Conservation (phyloP, 768 basidiomycete species). For the Saitozyma sp. region DNA sequence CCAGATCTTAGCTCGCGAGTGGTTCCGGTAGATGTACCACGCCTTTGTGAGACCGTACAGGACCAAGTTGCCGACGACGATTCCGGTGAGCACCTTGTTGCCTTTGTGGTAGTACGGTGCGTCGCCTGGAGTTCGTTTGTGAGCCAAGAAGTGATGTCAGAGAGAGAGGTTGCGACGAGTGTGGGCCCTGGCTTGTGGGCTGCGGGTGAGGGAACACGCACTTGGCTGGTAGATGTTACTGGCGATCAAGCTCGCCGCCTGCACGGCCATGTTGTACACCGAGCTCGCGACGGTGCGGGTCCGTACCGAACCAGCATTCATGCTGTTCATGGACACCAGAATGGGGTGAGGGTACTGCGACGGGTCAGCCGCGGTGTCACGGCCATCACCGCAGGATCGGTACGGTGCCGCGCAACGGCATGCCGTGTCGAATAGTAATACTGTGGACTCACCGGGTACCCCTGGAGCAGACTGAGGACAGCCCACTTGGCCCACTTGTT, state of each 20-base stretch:
- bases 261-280: slow-evolving; percentile 68
- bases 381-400: slow-evolving; percentile 54
- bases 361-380: not conserved
- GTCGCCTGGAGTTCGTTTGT: slow-evolving; percentile 5
- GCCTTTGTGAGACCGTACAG: slow-evolving; percentile 60
- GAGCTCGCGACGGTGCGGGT: slow-evolving; percentile 58
- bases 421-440: too few relatives aligned
- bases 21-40: slow-evolving; percentile 62
- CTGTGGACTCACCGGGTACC: slow-evolving; percentile 55
- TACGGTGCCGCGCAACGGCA: too few relatives aligned
- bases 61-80: slow-evolving; percentile 61
- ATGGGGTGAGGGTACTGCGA: slow-evolving; percentile 32
- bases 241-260: slow-evolving; percentile 53
- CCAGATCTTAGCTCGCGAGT: slow-evolving; percentile 60
- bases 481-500: slow-evolving; percentile 29
- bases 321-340: slow-evolving; percentile 30
- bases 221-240: slow-evolving; percentile 61
- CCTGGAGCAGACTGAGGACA: slow-evolving; percentile 54
- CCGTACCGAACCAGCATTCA: slow-evolving; percentile 63
- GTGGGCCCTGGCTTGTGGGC: not conserved
- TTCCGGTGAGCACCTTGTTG: slow-evolving; percentile 61
- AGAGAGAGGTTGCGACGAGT: not conserved
- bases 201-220: not conserved
- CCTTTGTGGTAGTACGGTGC: slow-evolving; percentile 61
- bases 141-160: not conserved